phyloP scores from a whole-genome alignment of 768 basidiomycete genomes.

The Tricholoma bakamatsutake region DNA sequence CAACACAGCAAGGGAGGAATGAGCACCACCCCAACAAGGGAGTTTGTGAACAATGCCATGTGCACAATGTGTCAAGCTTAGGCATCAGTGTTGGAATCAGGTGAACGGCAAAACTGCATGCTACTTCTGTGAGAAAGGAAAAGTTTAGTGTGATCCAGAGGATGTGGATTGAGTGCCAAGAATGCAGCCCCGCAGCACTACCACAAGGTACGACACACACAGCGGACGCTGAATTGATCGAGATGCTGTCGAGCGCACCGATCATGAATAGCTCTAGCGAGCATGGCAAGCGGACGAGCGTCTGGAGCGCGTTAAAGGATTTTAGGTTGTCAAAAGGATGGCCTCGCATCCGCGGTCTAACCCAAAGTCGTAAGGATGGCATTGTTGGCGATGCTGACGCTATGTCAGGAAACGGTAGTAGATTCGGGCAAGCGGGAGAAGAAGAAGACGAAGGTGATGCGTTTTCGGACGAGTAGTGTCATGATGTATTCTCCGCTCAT shows the following conservation, averaged over 20 bases:
- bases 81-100: no score
- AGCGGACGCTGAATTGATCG: conserved; percentile 38
- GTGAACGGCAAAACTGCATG: no score
- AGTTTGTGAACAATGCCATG: no score
- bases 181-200: conserved; percentile 6
- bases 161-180: no score
- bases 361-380: conserved; percentile 3
- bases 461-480: conserved; percentile 31
- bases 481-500: conserved; percentile 75
- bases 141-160: no score
- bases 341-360: neutral
- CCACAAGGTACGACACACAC: conserved; percentile 29
- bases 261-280: conserved; percentile 47
- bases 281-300: conserved; percentile 33
- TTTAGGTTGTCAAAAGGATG: conserved; percentile 20
- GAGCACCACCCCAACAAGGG: no score
- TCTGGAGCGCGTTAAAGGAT: conserved; percentile 39
- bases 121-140: no score
- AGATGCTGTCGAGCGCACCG: conserved; percentile 42
- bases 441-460: conserved; percentile 8
- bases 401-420: neutral
- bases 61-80: no score
- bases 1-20: no score
- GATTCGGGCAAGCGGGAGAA: neutral
- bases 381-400: neutral